Evolutionary conservation across 306 rosid genomes (phyloP), one percentile per base, ranked within the genome.

Genomic region (Vigna reflexopilosa): DNA sequence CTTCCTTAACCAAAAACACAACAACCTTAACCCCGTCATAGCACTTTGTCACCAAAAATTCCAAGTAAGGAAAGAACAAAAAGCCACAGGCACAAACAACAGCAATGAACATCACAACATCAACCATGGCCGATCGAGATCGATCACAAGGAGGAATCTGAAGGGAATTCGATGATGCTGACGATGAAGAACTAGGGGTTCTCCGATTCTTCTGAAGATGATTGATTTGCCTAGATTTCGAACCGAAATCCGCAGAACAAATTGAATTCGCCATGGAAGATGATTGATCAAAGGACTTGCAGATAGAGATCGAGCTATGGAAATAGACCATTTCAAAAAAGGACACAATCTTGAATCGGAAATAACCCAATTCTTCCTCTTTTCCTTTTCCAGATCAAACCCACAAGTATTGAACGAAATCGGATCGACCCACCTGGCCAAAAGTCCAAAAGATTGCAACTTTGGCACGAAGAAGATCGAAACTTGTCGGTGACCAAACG

Each of bases 301-400:
- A 93, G 90, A 91, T 93, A 86, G 97, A 93, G 82, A 96, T 90
- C 87, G 97, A 91, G 87, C 83, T 88, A 57, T 91, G 92, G 83
- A 88, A 81, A 93, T 91, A 96, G 86, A 96, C 96, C 99, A 96
- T 96, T 86, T 93, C 99, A 90, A 68, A 55, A 28, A 42, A 22
- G 40, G 28, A 42, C 28, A 42, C 28, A 73, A 45, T 42, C 40
- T 72, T 74, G 58, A 24, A 55, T 71, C 22, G 22, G 62, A 76
- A 52, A 80, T 68, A 13, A 47, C 61, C 67, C 26, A 75, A 65
- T 40, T 72, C 1, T 45, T 59, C 13, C 47, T 6, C 71, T 61
- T 19, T 16, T 3, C 72, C 48, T 34, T 44, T 74, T 73, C 47
- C 59, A 77, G 84, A 88, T 88, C 91, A 76, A 83, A 73, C 70